Base-by-base conservation (phyloP, 1,284 basidiomycete genomes). In the Ustanciosporium gigantosporum region DNA sequence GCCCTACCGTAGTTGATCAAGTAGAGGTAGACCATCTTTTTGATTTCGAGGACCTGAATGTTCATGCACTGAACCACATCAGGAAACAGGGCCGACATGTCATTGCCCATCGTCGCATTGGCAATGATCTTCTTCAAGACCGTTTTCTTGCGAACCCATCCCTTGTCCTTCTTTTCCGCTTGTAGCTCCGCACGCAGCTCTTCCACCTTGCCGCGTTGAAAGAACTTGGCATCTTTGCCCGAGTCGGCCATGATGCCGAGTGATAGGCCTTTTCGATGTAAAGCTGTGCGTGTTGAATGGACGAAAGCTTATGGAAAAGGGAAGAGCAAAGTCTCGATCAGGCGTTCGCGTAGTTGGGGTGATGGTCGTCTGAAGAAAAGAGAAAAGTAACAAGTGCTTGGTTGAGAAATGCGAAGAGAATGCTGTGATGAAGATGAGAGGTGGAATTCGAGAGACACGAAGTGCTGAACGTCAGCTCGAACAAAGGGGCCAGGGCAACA, bases 1-100 rank as follows among this genome's bases (percentile, higher is more conserved):
- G 87, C 83, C 50, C 89, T 84, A 36, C 89, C 91, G 77, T 95
- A 95, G 81, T 90, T 93, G 72, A 93, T 86, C 48, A 95, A 84
- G 80, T 90, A 95, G 36, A 57, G 59, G 42, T 58, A 70, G 23
- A 58, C 74, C 68, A 94, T 97, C 84, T 98, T 98, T 84, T 98
- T 98, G 79, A 98, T 94, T 79, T 98, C 95, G 29, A 98, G 83
- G 7, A 93, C 81, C 25, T 90, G 89, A 7, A 89, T 90, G 32
- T 88, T 87, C 52, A 95, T 82, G 74, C 89, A 92, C 72, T 53
- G 55, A 13, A 92, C 86, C 41, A 95, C 89, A 69, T 94, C 91
- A 16, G 85, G 84, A 81, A 92, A 94, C 64, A 95, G 81, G 20
- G 88, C 85, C 16, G 91, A 95, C 94, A 98, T 78, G 52, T 78